Evolutionary conservation across 1,284 basidiomycete species (phyloP).

Genomic region (Trichosporon coremiiforme): DNA sequence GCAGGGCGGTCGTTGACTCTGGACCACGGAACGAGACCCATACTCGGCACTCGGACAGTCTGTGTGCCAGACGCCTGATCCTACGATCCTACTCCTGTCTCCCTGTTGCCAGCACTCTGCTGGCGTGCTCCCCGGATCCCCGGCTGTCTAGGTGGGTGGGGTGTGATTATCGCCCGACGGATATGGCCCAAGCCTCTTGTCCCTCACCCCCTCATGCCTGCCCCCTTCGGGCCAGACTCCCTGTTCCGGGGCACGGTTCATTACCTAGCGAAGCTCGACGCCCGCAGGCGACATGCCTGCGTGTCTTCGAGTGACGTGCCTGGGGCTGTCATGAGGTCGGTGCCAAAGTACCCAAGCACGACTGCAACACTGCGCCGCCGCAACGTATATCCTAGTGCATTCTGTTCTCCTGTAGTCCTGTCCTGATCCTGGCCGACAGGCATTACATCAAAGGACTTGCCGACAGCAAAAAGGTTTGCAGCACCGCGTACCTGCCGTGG

Average conservation of each 20-base stretch:
- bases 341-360: neutral
- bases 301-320: neutral
- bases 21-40: neutral
- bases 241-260: neutral
- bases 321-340: constrained; percentile 1
- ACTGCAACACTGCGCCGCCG: neutral
- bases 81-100: too few species aligned
- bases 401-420: neutral
- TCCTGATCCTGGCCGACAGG: neutral
- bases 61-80: neutral
- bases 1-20: neutral
- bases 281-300: neutral
- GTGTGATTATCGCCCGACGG: constrained; percentile 6
- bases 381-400: neutral
- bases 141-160: constrained; percentile 2
- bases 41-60: neutral
- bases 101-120: neutral
- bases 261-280: neutral
- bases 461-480: neutral
- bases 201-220: neutral
- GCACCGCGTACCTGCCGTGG: constrained; percentile 8
- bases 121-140: neutral
- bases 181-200: neutral
- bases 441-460: neutral
- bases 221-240: neutral